A percentile compares a stretch with the other conserved stretches of the same genome.
phyloP scores from a whole-genome alignment of 75 land plant species.

The Gnetum montanum region DNA sequence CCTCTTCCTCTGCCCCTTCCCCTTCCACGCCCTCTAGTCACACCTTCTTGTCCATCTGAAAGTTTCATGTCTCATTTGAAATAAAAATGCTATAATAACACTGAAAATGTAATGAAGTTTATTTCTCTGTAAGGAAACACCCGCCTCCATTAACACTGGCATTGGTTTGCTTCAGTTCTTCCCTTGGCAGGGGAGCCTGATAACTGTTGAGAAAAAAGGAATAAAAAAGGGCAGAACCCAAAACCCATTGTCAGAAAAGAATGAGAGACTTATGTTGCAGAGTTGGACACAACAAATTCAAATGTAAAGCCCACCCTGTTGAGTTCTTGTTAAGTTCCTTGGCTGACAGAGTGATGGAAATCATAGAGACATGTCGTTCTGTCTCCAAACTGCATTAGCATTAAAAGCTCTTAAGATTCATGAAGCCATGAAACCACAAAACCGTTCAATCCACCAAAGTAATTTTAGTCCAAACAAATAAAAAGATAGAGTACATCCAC shows the following conservation, averaged over 20 bases:
- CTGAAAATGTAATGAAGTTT: neutral
- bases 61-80: neutral
- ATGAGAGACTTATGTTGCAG: neutral
- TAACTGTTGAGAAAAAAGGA: neutral
- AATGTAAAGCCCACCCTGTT: conserved; percentile 48
- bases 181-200: neutral
- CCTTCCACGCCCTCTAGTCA: neutral
- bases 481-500: too few species aligned
- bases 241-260: neutral
- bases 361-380: conserved; percentile 93
- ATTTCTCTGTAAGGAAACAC: too few species aligned
- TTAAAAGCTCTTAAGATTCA: too few species aligned
- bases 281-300: neutral
- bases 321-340: conserved; percentile 68
- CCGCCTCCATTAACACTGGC: neutral
- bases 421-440: too few species aligned
- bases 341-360: conserved; percentile 70
- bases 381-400: conserved; percentile 69
- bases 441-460: too few species aligned
- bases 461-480: too few species aligned
- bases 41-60: neutral
- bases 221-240: neutral
- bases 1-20: conserved; percentile 1
- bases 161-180: neutral
- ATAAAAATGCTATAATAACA: neutral